Base-by-base conservation (phyloP, 1,139 yeast species). In the Geotrichum aggregatum region DNA sequence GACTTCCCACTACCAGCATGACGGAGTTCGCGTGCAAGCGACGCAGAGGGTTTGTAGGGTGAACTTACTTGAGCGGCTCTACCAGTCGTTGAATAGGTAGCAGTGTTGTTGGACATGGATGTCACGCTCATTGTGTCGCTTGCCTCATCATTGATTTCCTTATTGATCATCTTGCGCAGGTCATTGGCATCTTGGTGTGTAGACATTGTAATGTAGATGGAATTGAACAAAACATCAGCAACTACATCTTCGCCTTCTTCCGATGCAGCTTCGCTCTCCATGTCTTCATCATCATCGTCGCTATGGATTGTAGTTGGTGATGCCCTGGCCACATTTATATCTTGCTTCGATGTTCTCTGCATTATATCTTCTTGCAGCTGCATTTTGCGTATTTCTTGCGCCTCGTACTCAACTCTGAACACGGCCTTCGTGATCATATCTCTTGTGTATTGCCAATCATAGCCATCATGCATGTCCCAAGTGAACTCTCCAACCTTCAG, bases 391-490 rank as follows among this genome's bases (percentile, higher is more conserved):
- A 66, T 66, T 47, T 71, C 73, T 11, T 58, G 61, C 0, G 78
- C 82, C 49, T 72, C 76, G 11, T 69, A 71, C 59, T 84, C 87
- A 13, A 86, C 79, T 34, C 77, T 69, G 52, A 76, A 76, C 0
- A 91, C 83, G 0, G 87, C 87, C 5, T 76, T 77, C 21, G 76
- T 72, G 26, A 92, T 83, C 0, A 81, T 75, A 40, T 74, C 76
- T 56, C 95, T 75, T 0, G 98, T 88, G 47, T 80, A 80, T 54
- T 78, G 78, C 96, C 98, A 89, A 65, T 92, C 98, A 63, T 83
- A 92, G 0, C 99, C 99, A 70, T 92, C 98, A 65, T 79, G 82
- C 39, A 92, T 69, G 54, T 78, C 81, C 55, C 92, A 69, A 3
- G 68, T 68, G 0, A 76, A 30, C 3, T 49, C 45, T 2, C 14